Evolutionary conservation across 148 eudicot genomes (phyloP).

Genomic region (Vaccinium vitisidaea): DNA sequence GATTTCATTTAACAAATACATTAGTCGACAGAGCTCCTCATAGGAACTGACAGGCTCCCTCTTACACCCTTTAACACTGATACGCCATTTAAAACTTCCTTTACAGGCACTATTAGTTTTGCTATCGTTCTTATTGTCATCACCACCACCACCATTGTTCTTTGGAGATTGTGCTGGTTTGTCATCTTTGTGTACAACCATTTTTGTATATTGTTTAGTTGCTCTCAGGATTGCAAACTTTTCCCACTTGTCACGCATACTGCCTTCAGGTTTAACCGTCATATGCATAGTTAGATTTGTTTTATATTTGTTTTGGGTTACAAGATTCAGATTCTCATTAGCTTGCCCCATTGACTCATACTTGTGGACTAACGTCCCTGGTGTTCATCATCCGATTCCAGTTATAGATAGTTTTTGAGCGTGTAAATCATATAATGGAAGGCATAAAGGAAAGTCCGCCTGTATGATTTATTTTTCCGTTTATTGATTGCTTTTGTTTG

Average conservation of each 20-base stretch:
- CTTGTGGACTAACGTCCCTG: constrained; percentile 1
- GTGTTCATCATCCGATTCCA: not conserved
- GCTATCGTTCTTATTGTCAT: constrained; percentile 1
- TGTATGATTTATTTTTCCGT: not conserved
- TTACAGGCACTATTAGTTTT: not conserved
- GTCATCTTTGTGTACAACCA: not conserved
- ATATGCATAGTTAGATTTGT: not conserved
- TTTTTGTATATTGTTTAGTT: not conserved
- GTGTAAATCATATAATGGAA: not conserved
- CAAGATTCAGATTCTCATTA: not conserved
- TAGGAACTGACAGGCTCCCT: not conserved
- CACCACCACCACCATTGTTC: not conserved
- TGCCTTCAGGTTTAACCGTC: not conserved
- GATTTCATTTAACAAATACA: not conserved
- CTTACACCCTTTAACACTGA: not conserved
- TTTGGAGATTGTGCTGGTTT: not conserved
- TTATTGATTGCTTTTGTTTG: constrained; percentile 6
- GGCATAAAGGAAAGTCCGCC: not conserved
- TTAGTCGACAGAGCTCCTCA: not conserved
- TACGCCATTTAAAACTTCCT: not conserved
- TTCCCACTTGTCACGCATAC: not conserved
- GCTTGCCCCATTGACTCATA: not conserved
- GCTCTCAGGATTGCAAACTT: not conserved
- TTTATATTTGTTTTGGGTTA: not conserved
- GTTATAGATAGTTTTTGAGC: not conserved